Evolutionary conservation across 306 rosid genomes (phyloP).

Genomic region (Luffa acutangula): DNA sequence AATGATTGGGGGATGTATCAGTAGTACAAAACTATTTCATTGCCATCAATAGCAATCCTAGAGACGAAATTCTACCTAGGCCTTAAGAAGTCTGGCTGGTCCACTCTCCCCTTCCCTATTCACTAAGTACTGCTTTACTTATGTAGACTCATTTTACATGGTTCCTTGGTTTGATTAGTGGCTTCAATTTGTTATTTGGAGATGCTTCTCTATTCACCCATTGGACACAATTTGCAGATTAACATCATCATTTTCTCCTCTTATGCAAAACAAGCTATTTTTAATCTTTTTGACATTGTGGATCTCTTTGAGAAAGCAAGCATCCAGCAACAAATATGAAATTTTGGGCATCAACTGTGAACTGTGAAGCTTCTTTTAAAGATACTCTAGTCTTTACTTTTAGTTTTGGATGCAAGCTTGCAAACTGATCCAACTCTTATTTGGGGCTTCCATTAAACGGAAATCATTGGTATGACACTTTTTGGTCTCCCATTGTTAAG

Average conservation of each 20-base stretch:
- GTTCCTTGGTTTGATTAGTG: not conserved
- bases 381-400: not conserved
- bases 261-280: no score
- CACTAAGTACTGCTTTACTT: not conserved
- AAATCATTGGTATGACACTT: not conserved
- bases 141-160: not conserved
- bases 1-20: not conserved
- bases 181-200: not conserved
- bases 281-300: no score
- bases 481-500: not conserved
- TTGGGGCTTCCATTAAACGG: no score
- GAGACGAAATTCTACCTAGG: not conserved
- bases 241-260: no score
- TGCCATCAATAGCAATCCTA: not conserved
- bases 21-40: not conserved
- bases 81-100: not conserved
- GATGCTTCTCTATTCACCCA: not conserved
- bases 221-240: not conserved
- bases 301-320: no score
- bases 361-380: not conserved
- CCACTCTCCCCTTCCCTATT: not conserved
- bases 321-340: no score
- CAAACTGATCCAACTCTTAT: not conserved
- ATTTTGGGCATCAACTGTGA: no score
- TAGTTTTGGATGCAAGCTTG: not conserved